phyloP scores from a whole-genome alignment of 73 alveolate species.

The Paramecium octaurelia region DNA sequence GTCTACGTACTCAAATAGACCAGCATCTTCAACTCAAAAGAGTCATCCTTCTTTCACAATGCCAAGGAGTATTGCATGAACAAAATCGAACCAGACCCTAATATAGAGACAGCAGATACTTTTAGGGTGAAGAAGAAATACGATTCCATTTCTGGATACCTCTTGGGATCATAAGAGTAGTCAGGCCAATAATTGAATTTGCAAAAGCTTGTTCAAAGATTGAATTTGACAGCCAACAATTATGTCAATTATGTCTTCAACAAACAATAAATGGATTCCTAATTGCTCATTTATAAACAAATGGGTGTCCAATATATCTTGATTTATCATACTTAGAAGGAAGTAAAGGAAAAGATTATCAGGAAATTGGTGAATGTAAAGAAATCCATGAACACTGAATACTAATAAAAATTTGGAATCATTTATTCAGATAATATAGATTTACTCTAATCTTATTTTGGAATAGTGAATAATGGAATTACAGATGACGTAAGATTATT shows the following conservation, averaged over 20 bases:
- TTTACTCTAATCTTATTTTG: not conserved
- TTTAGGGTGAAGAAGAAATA: not conserved
- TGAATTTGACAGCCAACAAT: not conserved
- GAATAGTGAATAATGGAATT: not conserved
- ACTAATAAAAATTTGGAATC: not conserved
- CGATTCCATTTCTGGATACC: not conserved
- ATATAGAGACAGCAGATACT: not conserved
- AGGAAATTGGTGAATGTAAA: not conserved
- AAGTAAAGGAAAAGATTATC: not conserved
- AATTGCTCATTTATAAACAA: not conserved
- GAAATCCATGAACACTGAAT: not conserved
- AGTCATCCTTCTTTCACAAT: not conserved
- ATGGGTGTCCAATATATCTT: not conserved
- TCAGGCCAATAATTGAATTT: not conserved
- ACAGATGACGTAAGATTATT: not conserved
- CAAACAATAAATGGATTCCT: slow-evolving; percentile 4
- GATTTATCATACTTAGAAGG: not conserved
- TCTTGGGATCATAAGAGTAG: not conserved
- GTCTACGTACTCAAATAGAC: not conserved
- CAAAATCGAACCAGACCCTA: slow-evolving; percentile 16
- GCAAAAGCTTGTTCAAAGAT: not conserved
- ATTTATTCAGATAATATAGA: not conserved
- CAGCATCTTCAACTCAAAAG: not conserved
- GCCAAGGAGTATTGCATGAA: not conserved
- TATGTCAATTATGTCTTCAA: not conserved